Percentiles rank a stretch among this genome's conserved stretches.
Evolutionary conservation across 192 early-diverging fungal species (phyloP).

Genomic region (Mortierella antarctica): DNA sequence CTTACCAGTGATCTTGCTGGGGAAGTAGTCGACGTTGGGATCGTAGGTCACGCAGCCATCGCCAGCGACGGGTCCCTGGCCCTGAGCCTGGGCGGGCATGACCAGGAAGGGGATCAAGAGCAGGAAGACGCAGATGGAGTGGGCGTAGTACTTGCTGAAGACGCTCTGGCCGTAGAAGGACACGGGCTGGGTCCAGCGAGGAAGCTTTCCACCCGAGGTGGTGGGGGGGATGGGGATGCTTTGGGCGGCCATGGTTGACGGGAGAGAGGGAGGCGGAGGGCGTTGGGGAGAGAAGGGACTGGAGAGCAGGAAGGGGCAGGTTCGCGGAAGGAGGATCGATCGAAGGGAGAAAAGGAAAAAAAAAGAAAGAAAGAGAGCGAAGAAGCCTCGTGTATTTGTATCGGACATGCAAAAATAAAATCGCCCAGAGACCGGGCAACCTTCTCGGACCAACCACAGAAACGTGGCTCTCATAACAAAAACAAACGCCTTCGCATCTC

Average conservation of each 20-base stretch:
- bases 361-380: background rate
- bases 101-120: conserved; percentile 44
- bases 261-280: background rate
- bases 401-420: background rate
- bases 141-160: conserved; percentile 56
- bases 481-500: conserved; percentile 15
- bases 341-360: conserved; percentile 11
- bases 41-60: conserved; percentile 12
- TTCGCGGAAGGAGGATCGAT: conserved; percentile 19
- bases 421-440: background rate
- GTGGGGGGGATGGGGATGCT: conserved; percentile 42
- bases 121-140: conserved; percentile 51
- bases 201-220: conserved; percentile 25
- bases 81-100: conserved; percentile 30
- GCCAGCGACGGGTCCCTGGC: conserved; percentile 34
- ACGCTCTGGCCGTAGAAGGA: conserved; percentile 54
- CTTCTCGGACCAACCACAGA: background rate
- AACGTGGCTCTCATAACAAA: conserved; percentile 3
- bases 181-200: conserved; percentile 54
- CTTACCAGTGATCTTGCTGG: conserved; percentile 57
- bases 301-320: background rate
- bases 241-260: conserved; percentile 36
- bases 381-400: background rate
- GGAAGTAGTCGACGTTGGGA: conserved; percentile 62
- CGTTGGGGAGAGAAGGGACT: background rate